Conservation (phyloP, 306 rosid species). For the Prunus campanulata region DNA sequence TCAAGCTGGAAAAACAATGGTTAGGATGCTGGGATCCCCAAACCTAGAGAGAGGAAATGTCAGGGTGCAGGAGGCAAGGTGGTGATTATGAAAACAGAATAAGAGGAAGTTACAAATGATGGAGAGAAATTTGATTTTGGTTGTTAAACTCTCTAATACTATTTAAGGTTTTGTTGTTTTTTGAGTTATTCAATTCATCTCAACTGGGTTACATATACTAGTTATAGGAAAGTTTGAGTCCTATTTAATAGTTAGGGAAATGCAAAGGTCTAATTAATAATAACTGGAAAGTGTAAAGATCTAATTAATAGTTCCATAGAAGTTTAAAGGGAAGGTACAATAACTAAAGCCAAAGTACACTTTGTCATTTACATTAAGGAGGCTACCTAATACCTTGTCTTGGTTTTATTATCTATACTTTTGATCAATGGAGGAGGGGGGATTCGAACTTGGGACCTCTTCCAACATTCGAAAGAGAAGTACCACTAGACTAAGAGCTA, state of each 20-base stretch:
- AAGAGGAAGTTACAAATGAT: neutral
- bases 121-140: neutral
- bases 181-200: neutral
- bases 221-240: neutral
- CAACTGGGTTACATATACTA: neutral
- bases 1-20: neutral
- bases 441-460: too few species aligned
- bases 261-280: neutral
- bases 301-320: neutral
- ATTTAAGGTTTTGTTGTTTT: neutral
- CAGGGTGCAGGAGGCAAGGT: neutral
- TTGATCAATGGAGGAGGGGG: too few species aligned
- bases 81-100: neutral
- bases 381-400: neutral
- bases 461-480: too few species aligned
- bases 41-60: neutral
- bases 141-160: neutral
- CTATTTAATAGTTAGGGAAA: neutral
- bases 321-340: neutral
- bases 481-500: too few species aligned
- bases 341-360: neutral
- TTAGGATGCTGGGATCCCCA: neutral
- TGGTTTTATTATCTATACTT: neutral
- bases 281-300: neutral
- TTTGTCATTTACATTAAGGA: neutral